These are phyloP conservation scores for Lepidopterella palustris DNA, from an alignment of 495 filamentous ascomycete genomes.

Conservation along the genomic window DNA sequence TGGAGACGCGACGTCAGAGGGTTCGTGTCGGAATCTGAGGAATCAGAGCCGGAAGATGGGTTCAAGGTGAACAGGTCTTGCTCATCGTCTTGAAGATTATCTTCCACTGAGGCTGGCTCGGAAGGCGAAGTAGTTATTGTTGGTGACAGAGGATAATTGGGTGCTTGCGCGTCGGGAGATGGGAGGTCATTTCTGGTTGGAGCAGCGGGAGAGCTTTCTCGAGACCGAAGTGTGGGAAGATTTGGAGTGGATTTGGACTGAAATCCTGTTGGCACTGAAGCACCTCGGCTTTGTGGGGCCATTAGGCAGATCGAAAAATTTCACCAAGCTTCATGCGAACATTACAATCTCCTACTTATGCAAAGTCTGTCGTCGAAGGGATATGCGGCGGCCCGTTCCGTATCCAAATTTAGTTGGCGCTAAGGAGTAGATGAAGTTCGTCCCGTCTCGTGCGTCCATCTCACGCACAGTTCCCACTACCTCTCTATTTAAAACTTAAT, in stretches of 20 bases:
- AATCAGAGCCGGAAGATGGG: slow-evolving; percentile 16
- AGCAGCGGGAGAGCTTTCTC: slow-evolving; percentile 7
- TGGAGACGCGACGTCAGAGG: slow-evolving; percentile 23
- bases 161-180: slow-evolving; percentile 1
- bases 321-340: too few species aligned
- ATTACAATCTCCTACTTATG: too few species aligned
- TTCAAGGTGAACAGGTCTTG: slow-evolving; percentile 12
- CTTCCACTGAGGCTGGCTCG: slow-evolving; percentile 31
- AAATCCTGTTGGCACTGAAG: slow-evolving; percentile 27
- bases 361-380: too few species aligned
- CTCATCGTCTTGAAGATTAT: slow-evolving; percentile 27
- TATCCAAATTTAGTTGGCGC: too few species aligned
- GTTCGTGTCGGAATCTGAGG: slow-evolving; percentile 18
- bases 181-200: not conserved
- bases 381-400: too few species aligned
- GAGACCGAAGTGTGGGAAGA: slow-evolving; percentile 32
- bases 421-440: too few species aligned
- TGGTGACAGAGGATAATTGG: slow-evolving; percentile 17
- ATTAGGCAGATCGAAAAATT: slow-evolving; percentile 21
- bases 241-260: slow-evolving; percentile 39
- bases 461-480: too few species aligned
- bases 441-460: not conserved
- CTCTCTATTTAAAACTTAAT: too few species aligned
- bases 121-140: slow-evolving; percentile 29
- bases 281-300: slow-evolving; percentile 37